phyloP scores from a whole-genome alignment of 768 basidiomycete species.

The Boletus rex-veris region DNA sequence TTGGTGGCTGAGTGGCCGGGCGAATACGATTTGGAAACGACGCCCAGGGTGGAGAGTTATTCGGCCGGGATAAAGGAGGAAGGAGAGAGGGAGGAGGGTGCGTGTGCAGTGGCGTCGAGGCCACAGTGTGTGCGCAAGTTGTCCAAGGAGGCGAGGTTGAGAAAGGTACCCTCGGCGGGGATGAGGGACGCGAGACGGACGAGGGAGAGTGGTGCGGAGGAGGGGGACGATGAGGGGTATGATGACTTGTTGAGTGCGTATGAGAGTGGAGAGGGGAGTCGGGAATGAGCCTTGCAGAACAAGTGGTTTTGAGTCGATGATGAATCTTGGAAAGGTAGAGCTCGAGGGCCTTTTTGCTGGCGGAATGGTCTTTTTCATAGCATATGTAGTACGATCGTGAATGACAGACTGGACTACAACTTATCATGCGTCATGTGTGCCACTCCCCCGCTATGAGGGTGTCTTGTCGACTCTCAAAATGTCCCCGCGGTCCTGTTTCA shows the following conservation, averaged over 20 bases:
- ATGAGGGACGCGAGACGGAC: slow-evolving; percentile 35
- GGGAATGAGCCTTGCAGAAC: slow-evolving; percentile 17
- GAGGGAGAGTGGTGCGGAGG: slow-evolving; percentile 65
- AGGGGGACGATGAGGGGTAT: slow-evolving; percentile 74
- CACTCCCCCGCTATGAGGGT: too few species aligned
- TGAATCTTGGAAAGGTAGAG: neutral
- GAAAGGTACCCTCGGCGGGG: slow-evolving; percentile 47
- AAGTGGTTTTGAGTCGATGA: neutral
- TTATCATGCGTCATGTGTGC: too few species aligned
- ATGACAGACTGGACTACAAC: too few species aligned
- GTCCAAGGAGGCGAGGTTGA: slow-evolving; percentile 32
- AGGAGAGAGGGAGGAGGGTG: neutral
- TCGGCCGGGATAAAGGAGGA: slow-evolving; percentile 23
- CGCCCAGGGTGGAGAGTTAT: slow-evolving; percentile 57
- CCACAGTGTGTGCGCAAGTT: slow-evolving; percentile 27
- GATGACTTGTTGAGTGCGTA: slow-evolving; percentile 78
- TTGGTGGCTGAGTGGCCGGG: slow-evolving; percentile 52
- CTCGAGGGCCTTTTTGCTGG: neutral
- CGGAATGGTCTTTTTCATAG: neutral
- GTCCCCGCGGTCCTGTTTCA: too few species aligned
- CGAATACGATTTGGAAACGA: slow-evolving; percentile 49
- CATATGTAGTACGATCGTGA: too few species aligned
- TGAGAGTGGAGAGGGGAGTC: slow-evolving; percentile 64
- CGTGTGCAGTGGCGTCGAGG: slow-evolving; percentile 19
- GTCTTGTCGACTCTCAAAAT: too few species aligned